Conservation (phyloP, 306 rosid species). For the Mucuna pruriens region DNA sequence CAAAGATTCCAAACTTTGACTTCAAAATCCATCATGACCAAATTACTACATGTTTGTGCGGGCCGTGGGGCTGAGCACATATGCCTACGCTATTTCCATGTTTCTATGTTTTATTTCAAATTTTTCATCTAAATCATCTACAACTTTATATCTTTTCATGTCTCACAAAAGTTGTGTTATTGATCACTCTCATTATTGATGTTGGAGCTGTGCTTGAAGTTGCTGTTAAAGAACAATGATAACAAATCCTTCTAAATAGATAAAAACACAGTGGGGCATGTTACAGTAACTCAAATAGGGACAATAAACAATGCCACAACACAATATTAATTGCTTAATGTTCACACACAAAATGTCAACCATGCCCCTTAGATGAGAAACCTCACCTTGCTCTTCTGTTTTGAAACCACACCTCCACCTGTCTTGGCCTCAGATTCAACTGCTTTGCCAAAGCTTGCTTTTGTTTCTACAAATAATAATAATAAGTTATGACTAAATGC, state of each 20-base stretch:
- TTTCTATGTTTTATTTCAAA: neutral
- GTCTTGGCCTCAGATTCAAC: constrained; percentile 83
- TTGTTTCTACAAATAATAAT: constrained; percentile 63
- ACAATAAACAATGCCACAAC: constrained; percentile 32
- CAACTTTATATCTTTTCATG: constrained; percentile 3
- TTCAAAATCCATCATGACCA: constrained; percentile 5
- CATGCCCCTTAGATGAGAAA: constrained; percentile 28
- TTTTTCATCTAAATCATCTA: constrained; percentile 1
- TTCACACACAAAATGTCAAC: constrained; percentile 5
- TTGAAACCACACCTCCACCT: constrained; percentile 99
- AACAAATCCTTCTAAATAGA: constrained; percentile 28
- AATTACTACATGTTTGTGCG: neutral
- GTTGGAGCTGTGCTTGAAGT: constrained; percentile 23
- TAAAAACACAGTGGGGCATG: neutral
- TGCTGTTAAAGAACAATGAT: constrained; percentile 22
- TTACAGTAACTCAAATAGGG: neutral
- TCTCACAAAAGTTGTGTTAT: constrained; percentile 8
- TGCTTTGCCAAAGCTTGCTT: constrained; percentile 87
- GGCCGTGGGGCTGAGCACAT: neutral
- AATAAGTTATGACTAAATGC: neutral
- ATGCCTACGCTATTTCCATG: neutral
- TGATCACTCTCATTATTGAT: constrained; percentile 23
- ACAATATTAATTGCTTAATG: neutral
- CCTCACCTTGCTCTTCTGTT: constrained; percentile 93
- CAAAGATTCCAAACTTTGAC: constrained; percentile 3